These are phyloP conservation scores for Hypoxylon intermedium DNA, from an alignment of 495 filamentous ascomycete species.

Conservation along the genomic window DNA sequence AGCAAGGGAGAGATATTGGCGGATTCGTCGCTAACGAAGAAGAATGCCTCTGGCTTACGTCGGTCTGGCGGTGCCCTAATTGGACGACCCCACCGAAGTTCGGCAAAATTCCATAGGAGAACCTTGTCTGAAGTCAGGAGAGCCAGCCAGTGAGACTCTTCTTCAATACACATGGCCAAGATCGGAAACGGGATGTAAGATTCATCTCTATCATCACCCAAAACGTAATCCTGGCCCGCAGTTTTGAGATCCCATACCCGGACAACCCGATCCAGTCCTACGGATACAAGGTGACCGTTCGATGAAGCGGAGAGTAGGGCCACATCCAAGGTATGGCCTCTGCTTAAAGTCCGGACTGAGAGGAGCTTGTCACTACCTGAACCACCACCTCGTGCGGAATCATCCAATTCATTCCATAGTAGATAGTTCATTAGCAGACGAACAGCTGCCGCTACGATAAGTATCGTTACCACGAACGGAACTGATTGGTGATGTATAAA, in stretches of 20 bases:
- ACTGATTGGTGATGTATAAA: slow-evolving; percentile 64
- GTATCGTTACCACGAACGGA: slow-evolving; percentile 60
- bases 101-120: slow-evolving; percentile 64
- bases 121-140: slow-evolving; percentile 63
- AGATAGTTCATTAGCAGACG: slow-evolving; percentile 72
- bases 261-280: slow-evolving; percentile 68
- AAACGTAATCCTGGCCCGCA: slow-evolving; percentile 46
- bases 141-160: slow-evolving; percentile 66
- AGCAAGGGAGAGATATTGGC: slow-evolving; percentile 54
- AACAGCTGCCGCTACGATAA: slow-evolving; percentile 62
- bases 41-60: slow-evolving; percentile 63
- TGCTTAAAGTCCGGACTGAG: slow-evolving; percentile 62
- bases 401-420: slow-evolving; percentile 59
- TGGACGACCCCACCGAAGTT: slow-evolving; percentile 56
- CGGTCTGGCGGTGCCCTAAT: slow-evolving; percentile 58
- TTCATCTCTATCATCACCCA: slow-evolving; percentile 48
- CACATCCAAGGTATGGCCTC: slow-evolving; percentile 69
- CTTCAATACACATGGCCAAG: slow-evolving; percentile 64
- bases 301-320: slow-evolving; percentile 63
- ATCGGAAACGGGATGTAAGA: slow-evolving; percentile 61
- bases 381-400: slow-evolving; percentile 40
- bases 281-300: slow-evolving; percentile 67
- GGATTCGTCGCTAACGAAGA: slow-evolving; percentile 54
- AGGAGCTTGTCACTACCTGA: slow-evolving; percentile 60
- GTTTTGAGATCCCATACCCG: slow-evolving; percentile 64